Base-by-base conservation (phyloP, 2,329 filamentous ascomycete species). In the Zymoseptoria passerinii region DNA sequence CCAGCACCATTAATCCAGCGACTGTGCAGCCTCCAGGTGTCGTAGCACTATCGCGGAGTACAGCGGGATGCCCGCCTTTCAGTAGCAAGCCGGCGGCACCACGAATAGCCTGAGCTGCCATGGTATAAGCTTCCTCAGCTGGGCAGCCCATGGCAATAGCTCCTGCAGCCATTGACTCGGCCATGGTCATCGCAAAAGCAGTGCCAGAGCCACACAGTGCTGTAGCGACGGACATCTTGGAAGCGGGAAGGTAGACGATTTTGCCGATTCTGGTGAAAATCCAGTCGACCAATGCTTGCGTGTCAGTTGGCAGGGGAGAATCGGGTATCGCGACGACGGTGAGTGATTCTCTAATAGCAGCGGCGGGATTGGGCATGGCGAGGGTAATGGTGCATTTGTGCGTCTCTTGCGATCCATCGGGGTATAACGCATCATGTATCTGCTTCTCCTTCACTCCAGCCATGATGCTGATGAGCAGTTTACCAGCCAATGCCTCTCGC, bases 331-430 rank as follows among this genome's bases (percentile, higher is more conserved):
- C 85, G 65, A 95, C 87, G 56, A 94, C 78, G 8, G 78, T 92
- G 88, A 94, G 94, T 65, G 83, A 86, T 73, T 95, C 86, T 52
- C 89, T 78, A 58, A 95, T 87, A 53, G 89, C 80, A 27, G 86
- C 85, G 9, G 90, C 89, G 0, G 88, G 92, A 76, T 95, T 95
- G 66, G 90, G 90, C 83, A 95, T 90, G 56, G 87, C 89, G 29
- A 90, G 81, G 4, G 95, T 85, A 50, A 94, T 80, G 49, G 82
- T 78, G 73, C 83, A 88, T 48, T 78, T 75, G 28, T 78, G 77
- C 57, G 76, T 74, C 61, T 78, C 73, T n/a, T 74, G 73, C 44
- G 79, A 77, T 19, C 80, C 74, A 8, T 77, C 75, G 27, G 80
- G 79, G 67, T 80, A 80, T 66, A 75, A 68, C 86, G 81, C 62